Evolutionary conservation across 306 rosid genomes (phyloP), one percentile per base, ranked within the genome.

Genomic region (Acacia acuminata): DNA sequence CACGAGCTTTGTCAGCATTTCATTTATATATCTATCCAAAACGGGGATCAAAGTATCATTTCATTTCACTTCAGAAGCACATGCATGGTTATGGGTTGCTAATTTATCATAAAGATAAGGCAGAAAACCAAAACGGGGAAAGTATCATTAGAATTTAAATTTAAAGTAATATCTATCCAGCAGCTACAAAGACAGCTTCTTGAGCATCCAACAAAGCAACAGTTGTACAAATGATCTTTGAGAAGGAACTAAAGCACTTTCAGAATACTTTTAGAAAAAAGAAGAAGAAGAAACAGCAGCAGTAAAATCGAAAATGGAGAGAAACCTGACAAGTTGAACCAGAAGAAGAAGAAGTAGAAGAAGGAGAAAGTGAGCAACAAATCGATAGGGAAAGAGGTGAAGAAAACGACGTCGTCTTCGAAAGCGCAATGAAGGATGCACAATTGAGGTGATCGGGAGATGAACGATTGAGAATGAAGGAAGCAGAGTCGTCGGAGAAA

Each of bases 321-420:
- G 25, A 22, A 88, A 95, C 98, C 99, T 90, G 93, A 75, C 90
- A 88, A 73, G 66, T 34, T 53, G 92, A 82, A 89, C 64, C 30
- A 71, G 92, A 91, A 88, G 84, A 80, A 88, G 84, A 80, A 68
- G 47, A 44, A 82, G 86, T 16, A 27, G 85, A 55, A 2, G 92
- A 70, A 22, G 87, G 44, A 67, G 92, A 75, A 47, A 86, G 63
- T 55, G 86, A 90, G 84, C 88, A 89, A 69, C 73, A 83, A 75
- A 87, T 74, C 30, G 84, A 80, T 53, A 53, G 81, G 9, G 81
- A 71, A 64, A 14, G 88, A 50, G 20, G 48, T 60, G 77, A 48
- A 72, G 83, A 16, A 82, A 44, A 75, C 84, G 82, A 48, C 81
- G 86, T 50, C 79, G 86, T 50, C 71, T 81, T 12, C 80, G 78